Evolutionary conservation across 495 filamentous ascomycete genomes (phyloP).

Genomic region (Aspergillus campestris): DNA sequence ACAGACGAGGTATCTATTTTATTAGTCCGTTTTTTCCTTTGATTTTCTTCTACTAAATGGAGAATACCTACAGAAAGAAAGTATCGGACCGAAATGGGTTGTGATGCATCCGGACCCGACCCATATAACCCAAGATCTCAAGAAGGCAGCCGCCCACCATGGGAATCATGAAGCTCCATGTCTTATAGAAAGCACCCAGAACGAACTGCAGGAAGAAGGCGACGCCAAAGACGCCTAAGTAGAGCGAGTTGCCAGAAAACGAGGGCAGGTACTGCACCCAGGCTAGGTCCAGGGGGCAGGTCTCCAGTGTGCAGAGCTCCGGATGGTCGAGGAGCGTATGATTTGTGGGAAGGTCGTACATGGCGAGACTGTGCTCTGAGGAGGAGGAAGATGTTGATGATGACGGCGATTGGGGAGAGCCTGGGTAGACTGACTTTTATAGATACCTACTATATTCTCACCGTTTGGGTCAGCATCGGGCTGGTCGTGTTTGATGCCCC

Average conservation of each 20-base stretch:
- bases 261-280: constrained; percentile 25
- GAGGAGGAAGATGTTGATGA: no score
- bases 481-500: no score
- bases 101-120: constrained; percentile 18
- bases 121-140: constrained; percentile 30
- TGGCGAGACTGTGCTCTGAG: no score
- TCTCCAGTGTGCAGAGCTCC: constrained; percentile 26
- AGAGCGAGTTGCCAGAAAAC: constrained; percentile 30
- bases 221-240: constrained; percentile 21
- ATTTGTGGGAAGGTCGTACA: no score
- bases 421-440: no score
- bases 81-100: constrained; percentile 24
- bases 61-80: constrained; percentile 20
- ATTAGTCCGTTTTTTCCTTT: not conserved
- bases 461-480: no score
- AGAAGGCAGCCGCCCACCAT: constrained; percentile 21
- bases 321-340: no score
- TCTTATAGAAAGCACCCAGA: constrained; percentile 20
- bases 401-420: no score
- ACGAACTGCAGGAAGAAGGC: constrained; percentile 16
- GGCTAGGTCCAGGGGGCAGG: constrained; percentile 28
- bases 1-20: constrained; percentile 35
- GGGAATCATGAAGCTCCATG: constrained; percentile 20
- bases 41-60: not conserved
- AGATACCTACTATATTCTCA: no score